Evolutionary conservation across 2,329 filamentous ascomycete genomes (phyloP).

Genomic region (Diplocarpon rosae): DNA sequence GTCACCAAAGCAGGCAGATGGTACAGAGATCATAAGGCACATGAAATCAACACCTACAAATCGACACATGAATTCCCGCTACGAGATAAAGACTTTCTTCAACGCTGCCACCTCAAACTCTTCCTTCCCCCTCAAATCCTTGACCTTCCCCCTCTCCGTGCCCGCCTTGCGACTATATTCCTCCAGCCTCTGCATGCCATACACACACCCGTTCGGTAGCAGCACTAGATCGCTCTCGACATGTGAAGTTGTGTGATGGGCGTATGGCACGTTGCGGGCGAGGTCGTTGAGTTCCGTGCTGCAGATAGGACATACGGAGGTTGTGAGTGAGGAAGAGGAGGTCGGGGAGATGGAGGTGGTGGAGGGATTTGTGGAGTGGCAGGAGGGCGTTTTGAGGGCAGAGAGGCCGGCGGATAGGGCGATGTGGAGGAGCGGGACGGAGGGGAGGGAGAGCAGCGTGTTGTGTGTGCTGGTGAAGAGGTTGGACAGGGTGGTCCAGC

Average conservation of each 20-base stretch:
- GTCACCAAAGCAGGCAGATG: too few species aligned
- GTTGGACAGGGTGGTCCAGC: slow-evolving; percentile 67
- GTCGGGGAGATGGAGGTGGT: slow-evolving; percentile 24
- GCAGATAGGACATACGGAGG: slow-evolving; percentile 87
- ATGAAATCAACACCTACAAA: too few species aligned
- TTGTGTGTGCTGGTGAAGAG: slow-evolving; percentile 83
- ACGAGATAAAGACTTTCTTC: slow-evolving; percentile 89
- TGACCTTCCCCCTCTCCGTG: slow-evolving; percentile 52
- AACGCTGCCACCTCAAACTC: slow-evolving; percentile 50
- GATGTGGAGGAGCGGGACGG: slow-evolving; percentile 76
- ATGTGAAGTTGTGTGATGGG: slow-evolving; percentile 87
- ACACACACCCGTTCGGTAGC: slow-evolving; percentile 78
- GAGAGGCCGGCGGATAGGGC: slow-evolving; percentile 86
- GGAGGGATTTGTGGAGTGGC: slow-evolving; percentile 47
- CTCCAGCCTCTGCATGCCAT: slow-evolving; percentile 63
- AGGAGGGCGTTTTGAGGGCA: slow-evolving; percentile 89
- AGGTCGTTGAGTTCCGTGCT: slow-evolving; percentile 90
- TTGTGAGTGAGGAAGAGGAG: slow-evolving; percentile 29
- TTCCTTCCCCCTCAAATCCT: slow-evolving; percentile 68
- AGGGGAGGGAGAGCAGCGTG: slow-evolving; percentile 69
- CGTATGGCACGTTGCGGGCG: slow-evolving; percentile 80
- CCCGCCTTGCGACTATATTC: slow-evolving; percentile 73
- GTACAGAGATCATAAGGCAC: too few species aligned
- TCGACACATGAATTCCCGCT: slow-evolving; percentile 7
- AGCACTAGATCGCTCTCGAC: slow-evolving; percentile 81